These are phyloP conservation scores for Hysterium pulicare DNA, from an alignment of 2,329 filamentous ascomycete species.

Conservation along the genomic window DNA sequence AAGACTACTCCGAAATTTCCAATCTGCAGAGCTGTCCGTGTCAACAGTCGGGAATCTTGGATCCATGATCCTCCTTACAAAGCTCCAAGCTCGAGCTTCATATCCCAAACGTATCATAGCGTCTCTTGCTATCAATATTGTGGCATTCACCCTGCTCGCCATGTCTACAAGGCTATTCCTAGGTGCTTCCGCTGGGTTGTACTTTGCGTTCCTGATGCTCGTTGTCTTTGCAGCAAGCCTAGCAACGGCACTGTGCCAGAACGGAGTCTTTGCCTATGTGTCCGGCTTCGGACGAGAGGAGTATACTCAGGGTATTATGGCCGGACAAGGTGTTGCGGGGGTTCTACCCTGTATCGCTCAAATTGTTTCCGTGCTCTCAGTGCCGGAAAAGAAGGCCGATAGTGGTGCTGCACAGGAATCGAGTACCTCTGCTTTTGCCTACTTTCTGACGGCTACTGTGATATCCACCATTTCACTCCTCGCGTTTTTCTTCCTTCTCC, in stretches of 20 bases:
- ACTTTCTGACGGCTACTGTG: constrained; percentile 82
- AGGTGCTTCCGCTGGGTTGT: constrained; percentile 58
- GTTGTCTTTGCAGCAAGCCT: constrained; percentile 78
- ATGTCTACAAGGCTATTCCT: constrained; percentile 72
- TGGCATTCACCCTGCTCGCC: constrained; percentile 73
- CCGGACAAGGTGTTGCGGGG: constrained; percentile 86
- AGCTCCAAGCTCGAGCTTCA: constrained; percentile 75
- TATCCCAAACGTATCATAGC: constrained; percentile 83
- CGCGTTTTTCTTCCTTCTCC: constrained; percentile 71
- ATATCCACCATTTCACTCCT: constrained; percentile 69
- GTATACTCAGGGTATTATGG: constrained; percentile 96
- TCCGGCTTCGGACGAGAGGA: constrained; percentile 78
- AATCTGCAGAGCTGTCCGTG: constrained; percentile 82
- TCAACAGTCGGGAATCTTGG: constrained; percentile 79
- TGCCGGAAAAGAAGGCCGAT: constrained; percentile 47
- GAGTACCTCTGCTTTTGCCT: constrained; percentile 75
- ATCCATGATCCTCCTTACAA: constrained; percentile 72
- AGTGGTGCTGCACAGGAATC: constrained; percentile 36
- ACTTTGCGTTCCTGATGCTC: constrained; percentile 76
- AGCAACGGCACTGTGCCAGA: constrained; percentile 84
- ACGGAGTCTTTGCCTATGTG: constrained; percentile 90
- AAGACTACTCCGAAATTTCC: constrained; percentile 77
- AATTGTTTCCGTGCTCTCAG: constrained; percentile 73
- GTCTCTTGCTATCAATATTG: constrained; percentile 73
- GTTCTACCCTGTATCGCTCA: constrained; percentile 86